Evolutionary conservation across 2,329 filamentous ascomycete species (phyloP), one percentile per base, ranked within the genome.

Genomic region (Tolypocladium paradoxum): DNA sequence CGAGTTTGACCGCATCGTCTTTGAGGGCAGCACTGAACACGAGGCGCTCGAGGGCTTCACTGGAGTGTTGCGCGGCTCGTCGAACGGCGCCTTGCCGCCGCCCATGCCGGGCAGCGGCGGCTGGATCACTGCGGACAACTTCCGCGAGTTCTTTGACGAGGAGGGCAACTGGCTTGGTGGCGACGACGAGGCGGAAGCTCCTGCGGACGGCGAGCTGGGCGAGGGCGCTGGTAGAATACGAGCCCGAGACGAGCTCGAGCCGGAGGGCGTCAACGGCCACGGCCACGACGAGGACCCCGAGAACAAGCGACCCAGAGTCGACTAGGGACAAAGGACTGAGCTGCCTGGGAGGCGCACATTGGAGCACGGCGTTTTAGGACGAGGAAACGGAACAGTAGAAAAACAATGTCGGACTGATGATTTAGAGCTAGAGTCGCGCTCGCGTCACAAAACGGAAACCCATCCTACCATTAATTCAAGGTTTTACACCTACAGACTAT

Each of bases 61-160:
- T 0, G 81, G 81, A 12, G 79, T 83, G 6, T 67, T 80, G 50
- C 70, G 68, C 38, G 78, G 77, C 18, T 67, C 69, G 14, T 60
- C 61, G 6, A 69, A 73, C 53, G 78, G 78, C 0, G 77, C 75
- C 2, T 63, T 85, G 27, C 83, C 83, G n/a, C 82, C 82, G 2
- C 79, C 83, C 0, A 80, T 87, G 67, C 85, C 87, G 0, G 87
- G 87, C 1, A 88, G 86, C 49, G 81, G 81, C 0, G 87, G 87
- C 0, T 92, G 88, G 88, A 90, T 97, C 64, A 97, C 92, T 18
- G 87, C 88, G 9, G 92, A 96, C 53, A 97, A 96, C 62, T 84
- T 95, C 66, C 76, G 86, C 58, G 81, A 95, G 60, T 95, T 83
- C 64, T 88, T 93, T 68, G 88, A 93, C 61, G 83, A 79, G 56